phyloP scores from a whole-genome alignment of 305 asterid species.

The Withania somnifera region DNA sequence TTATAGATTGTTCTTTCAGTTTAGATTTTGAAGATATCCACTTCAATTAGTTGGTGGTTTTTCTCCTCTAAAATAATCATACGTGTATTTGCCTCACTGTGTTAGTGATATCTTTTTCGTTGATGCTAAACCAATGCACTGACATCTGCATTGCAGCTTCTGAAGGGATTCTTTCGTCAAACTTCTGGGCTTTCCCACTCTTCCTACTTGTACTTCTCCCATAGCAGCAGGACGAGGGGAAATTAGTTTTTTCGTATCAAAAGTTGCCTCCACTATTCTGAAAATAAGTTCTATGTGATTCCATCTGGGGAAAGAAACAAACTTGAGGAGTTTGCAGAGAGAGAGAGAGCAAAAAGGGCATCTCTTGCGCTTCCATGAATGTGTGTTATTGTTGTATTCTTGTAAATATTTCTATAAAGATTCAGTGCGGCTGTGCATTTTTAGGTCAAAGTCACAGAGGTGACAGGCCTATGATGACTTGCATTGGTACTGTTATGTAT shows the following conservation, averaged over 20 bases:
- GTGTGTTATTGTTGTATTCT: constrained; percentile 22
- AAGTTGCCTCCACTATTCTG: background rate
- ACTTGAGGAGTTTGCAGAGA: constrained; percentile 28
- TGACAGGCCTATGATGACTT: constrained; percentile 64
- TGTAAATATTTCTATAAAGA: constrained; percentile 58
- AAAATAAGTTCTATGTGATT: constrained; percentile 5
- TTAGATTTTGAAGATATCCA: background rate
- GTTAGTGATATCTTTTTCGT: background rate
- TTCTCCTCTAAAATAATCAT: background rate
- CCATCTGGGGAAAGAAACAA: constrained; percentile 7
- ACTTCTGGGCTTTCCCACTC: constrained; percentile 30
- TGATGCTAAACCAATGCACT: background rate
- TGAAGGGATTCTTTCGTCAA: constrained; percentile 28
- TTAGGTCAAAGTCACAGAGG: constrained; percentile 92
- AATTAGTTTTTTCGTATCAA: background rate
- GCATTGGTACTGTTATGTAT: constrained; percentile 32
- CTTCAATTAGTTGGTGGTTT: background rate
- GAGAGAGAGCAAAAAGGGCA: constrained; percentile 46
- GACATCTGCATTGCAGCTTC: constrained; percentile 45
- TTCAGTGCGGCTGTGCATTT: constrained; percentile 31
- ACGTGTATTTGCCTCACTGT: background rate
- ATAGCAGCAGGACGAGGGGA: constrained; percentile 30
- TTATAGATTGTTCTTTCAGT: background rate
- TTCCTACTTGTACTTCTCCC: constrained; percentile 30
- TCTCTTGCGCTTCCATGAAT: constrained; percentile 36